Base-by-base conservation (phyloP, 83 land plant species). In the Thuja plicata region DNA sequence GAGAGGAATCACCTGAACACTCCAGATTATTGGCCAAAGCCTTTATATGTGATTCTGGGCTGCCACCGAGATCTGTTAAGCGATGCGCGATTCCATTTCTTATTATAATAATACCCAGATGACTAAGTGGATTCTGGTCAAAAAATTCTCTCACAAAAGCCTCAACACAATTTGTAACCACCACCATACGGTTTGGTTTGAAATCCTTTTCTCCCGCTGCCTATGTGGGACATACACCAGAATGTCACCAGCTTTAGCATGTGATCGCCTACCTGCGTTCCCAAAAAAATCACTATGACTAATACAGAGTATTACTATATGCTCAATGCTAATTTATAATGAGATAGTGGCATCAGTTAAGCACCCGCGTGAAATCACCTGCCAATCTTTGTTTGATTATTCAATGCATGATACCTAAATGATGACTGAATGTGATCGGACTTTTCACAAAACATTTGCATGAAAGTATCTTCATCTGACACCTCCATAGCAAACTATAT, bases 91-190 rank as follows among this genome's bases (percentile, higher is more conserved):
- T 87, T 57, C 99, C 99, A 92, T 98, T 97, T 89, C 94, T 95
- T 50, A 98, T 92, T 11, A 92, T 92, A 17, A 97, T 93, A 2
- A 98, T 82, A 38, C 99, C 97, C 77, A 98, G 89, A 84, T 98
- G 99, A 88, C 99, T 97, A 38, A 98, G 94, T n/a, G 99, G 99
- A 88, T 98, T 98, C 91, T 98, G 99, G 89, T 98, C 99, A 93
- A 98, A 98, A 87, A 95, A 98, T 88, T 98, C 99, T 87, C 98
- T 94, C 54, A 98, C 93, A 85, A 98, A 98, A 40, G 95, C 96
- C 87, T 98, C 98, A 6, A 95, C 96, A 88, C 93, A 89, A 92
- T 97, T 96, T 48, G 95, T 96, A 89, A 97, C 95, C 19, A 95
- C 96, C 84, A 90, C 97, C 95, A 96, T 96, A 43, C 99, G 92